phyloP scores from a whole-genome alignment of 1,284 basidiomycete genomes.

The Puccinia coronata region DNA sequence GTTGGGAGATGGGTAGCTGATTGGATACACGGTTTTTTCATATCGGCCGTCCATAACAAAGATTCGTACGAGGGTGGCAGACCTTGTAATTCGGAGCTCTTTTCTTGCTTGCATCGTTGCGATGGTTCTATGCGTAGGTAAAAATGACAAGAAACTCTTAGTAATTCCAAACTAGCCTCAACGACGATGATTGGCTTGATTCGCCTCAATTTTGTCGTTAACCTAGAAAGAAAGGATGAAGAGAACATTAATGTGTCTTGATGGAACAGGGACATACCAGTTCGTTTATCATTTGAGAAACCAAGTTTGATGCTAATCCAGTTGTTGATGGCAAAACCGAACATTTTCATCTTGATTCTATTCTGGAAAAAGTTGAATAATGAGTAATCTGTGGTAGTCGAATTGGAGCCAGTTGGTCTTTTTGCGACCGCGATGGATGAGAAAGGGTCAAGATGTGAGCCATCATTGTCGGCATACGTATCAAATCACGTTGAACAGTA shows the following conservation, averaged over 20 bases:
- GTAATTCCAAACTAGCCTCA: background rate
- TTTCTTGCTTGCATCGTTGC: background rate
- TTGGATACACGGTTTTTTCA: background rate
- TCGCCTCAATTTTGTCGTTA: no score
- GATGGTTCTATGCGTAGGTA: background rate
- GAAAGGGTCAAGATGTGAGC: no score
- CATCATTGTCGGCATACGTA: no score
- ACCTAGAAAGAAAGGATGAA: no score
- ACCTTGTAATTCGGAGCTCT: background rate
- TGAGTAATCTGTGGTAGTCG: no score
- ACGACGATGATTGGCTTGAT: background rate
- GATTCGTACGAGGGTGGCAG: background rate
- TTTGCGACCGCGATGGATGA: no score
- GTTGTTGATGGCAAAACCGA: constrained; percentile 8
- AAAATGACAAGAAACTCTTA: background rate
- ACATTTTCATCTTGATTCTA: constrained; percentile 14
- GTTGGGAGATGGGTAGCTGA: background rate
- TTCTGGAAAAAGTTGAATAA: background rate
- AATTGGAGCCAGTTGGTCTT: no score
- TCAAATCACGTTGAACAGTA: no score
- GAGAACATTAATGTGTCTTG: background rate
- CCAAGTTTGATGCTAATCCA: background rate
- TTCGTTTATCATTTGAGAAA: background rate
- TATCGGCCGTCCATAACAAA: background rate
- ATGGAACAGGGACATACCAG: background rate